Evolutionary conservation across 352 stramenopile genomes (phyloP), one percentile per base, ranked within the genome.

Genomic region (Phytopythium helicoides): DNA sequence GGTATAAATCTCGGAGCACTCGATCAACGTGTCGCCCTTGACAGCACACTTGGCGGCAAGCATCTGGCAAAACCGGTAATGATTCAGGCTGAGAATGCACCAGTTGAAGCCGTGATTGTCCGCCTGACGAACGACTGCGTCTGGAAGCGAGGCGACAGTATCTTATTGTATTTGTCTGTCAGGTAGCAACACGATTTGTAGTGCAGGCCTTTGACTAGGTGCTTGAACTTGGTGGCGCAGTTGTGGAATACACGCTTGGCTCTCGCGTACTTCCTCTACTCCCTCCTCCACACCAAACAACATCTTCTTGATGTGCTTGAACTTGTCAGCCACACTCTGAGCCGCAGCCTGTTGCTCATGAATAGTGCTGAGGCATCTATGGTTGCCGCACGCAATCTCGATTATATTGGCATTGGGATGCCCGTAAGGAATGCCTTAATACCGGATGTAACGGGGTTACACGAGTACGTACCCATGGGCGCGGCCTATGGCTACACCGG

Each of bases 181-280:
- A 46, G 39, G 12, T 25, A 46, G 3, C n/a, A 2, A 19, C 37
- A 25, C 37, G 37, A 1, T 25, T 44, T n/a, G 37, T 44, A 25
- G 15, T 44, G 37, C n/a, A 44, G 37, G 7, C 25, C 37, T 19
- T 44, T 44, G n/a, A 44, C 37, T 7, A n/a, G 25, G 37, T 44
- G 9, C 37, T 44, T 44, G 7, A 44, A 25, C 37, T 44, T 44
- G 12, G 34, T 39, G 34, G 34, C 18, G 34, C n/a, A n/a, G n/a
- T n/a, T n/a, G n/a, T n/a, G n/a, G n/a, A n/a, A n/a, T n/a, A n/a
- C n/a, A n/a, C n/a, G 34, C 34, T 39, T 39, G 34, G 34, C 34
- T 39, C 18, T 39, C 34, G 18, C 34, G 34, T 39, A 39, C 34
- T 11, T 10, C 34, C 18, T 39, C 34, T 16, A 39, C 34, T 39